Evolutionary conservation across 2,329 filamentous ascomycete genomes (phyloP).

Genomic region (Gaeumannomyces sp.): DNA sequence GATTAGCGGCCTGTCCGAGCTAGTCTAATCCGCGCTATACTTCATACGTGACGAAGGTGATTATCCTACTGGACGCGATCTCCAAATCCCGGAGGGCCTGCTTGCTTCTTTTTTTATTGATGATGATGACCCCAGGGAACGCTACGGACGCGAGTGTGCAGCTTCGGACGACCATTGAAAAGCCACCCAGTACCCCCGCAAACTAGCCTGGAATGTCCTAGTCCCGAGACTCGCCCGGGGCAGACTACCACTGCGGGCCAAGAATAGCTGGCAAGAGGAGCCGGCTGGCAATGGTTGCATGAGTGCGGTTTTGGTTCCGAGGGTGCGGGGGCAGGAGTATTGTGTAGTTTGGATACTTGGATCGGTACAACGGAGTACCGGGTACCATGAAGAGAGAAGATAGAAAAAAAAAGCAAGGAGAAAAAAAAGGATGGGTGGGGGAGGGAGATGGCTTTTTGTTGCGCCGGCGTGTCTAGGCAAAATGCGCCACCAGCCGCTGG

Average conservation of each 20-base stretch:
- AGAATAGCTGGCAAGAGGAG: background rate
- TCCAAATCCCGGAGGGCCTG: background rate
- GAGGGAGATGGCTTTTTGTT: too few relatives aligned
- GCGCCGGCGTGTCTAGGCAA: too few relatives aligned
- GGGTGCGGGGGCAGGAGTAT: background rate
- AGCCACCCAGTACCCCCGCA: too few relatives aligned
- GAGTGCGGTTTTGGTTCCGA: too few relatives aligned
- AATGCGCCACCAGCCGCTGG: too few relatives aligned
- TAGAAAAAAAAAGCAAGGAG: too few relatives aligned
- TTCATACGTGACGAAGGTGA: too few relatives aligned
- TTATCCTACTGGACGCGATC: too few relatives aligned
- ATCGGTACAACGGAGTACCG: too few relatives aligned
- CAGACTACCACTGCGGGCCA: too few relatives aligned
- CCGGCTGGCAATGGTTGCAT: background rate
- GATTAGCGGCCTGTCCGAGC: background rate
- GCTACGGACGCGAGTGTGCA: background rate
- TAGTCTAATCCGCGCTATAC: background rate
- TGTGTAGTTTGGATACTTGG: background rate
- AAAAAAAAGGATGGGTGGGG: too few relatives aligned
- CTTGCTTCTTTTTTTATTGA: background rate
- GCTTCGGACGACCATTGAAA: background rate
- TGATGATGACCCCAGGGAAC: background rate
- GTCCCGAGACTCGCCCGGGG: background rate
- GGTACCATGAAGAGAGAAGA: too few relatives aligned
- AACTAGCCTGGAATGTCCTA: background rate